Base-by-base conservation (phyloP, 164 flowering plant species). In the Umbellularia californica region DNA sequence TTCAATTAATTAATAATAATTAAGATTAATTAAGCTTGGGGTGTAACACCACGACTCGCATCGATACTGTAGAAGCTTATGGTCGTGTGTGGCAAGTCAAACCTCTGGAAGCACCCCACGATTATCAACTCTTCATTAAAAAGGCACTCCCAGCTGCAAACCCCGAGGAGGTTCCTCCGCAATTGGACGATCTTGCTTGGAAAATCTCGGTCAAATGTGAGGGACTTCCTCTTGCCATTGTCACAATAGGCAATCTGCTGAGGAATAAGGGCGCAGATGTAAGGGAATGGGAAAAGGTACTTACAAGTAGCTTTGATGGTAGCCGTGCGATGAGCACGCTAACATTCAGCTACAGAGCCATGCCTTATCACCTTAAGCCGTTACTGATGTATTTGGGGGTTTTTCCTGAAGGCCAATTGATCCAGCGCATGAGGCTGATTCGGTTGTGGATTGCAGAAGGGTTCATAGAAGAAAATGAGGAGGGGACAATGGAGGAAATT, bases 381-480 rank as follows among this genome's bases (percentile, higher is more conserved):
- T 86, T 85, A 73, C 81, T 87, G 65, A 82, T 87, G 15, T 83
- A 84, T 63, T 79, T 86, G 47, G 81, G 87, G 20, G 69, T 84
- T 1, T 86, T 81, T 68, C 90, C 88, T 1, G 88, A 85, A 68
- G 88, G 83, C 50, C 83, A 80, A 69, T 80, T 68, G 3, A 80
- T 87, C 55, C 50, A 64, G 17, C 82, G 81, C 27, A 80, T 79
- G 65, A 85, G 82, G 24, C 24, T 86, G 24, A 74, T 84, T 13
- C 74, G 77, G 25, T 82, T 87, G 86, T 86, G 88, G 90, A 81
- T 86, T 47, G 88, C 84, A 17, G 90, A 87, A 71, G 86, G 86
- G 0, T 84, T 87, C 58, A 78, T 82, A 20, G 81, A 82, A 7
- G 47, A 69, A 62, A 79, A 84, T 25, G 80, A 72, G 68, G 79